Evolutionary conservation across 768 basidiomycete genomes (phyloP).

Genomic region (Tylopilus sp.): DNA sequence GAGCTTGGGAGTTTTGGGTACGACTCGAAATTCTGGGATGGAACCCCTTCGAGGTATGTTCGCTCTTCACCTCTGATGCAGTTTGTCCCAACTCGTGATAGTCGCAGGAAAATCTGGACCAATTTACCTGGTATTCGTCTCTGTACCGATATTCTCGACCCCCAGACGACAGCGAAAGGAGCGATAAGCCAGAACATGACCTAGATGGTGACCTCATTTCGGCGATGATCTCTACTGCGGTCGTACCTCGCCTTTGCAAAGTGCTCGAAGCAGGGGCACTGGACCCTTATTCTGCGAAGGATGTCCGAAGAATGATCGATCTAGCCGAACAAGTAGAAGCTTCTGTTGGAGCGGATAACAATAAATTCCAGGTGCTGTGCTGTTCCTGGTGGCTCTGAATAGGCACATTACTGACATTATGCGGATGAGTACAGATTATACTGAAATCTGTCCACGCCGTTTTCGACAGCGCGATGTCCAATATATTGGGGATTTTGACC

Average conservation of each 20-base stretch:
- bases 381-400: neutral
- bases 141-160: constrained; percentile 68
- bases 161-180: constrained; percentile 42
- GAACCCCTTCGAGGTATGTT: constrained; percentile 77
- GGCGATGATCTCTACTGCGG: constrained; percentile 80
- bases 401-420: constrained; percentile 9
- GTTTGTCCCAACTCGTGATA: constrained; percentile 8
- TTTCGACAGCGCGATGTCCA: constrained; percentile 56
- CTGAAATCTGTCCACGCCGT: constrained; percentile 48
- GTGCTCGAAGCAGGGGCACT: constrained; percentile 76
- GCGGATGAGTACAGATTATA: constrained; percentile 44
- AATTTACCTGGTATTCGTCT: constrained; percentile 79
- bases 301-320: constrained; percentile 64
- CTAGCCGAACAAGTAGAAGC: constrained; percentile 79
- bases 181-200: constrained; percentile 59
- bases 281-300: constrained; percentile 71
- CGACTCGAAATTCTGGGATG: constrained; percentile 82
- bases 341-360: constrained; percentile 59
- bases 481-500: constrained; percentile 46
- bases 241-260: constrained; percentile 72
- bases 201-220: constrained; percentile 86
- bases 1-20: constrained; percentile 95
- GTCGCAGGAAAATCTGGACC: constrained; percentile 63
- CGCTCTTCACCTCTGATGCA: neutral
- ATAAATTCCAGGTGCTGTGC: constrained; percentile 57